A percentile compares a stretch with the other conserved stretches of the same genome.
Conservation (phyloP, 345 rosid genomes). For the Passiflora organensis region DNA sequence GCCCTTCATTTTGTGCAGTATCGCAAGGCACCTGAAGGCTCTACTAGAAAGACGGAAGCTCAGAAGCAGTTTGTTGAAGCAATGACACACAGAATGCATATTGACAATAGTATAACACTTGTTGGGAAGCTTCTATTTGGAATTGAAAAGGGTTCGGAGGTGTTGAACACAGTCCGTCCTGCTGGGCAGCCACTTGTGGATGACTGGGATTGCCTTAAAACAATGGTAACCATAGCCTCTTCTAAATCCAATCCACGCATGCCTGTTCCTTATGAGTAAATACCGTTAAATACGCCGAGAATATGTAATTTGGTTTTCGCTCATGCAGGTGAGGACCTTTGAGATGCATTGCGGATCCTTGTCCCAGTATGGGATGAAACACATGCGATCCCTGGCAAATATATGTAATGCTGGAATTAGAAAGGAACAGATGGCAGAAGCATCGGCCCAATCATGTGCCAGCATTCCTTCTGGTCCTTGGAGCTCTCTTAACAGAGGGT, state of each 20-base stretch:
- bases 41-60: slow-evolving; percentile 60
- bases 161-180: slow-evolving; percentile 52
- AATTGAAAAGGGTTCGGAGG: slow-evolving; percentile 55
- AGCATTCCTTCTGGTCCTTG: slow-evolving; percentile 59
- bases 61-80: slow-evolving; percentile 83
- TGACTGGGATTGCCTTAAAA: slow-evolving; percentile 90
- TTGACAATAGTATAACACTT: slow-evolving; percentile 72
- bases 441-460: slow-evolving; percentile 83
- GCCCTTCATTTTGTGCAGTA: slow-evolving; percentile 39
- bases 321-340: neutral
- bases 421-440: slow-evolving; percentile 63
- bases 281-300: neutral
- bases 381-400: slow-evolving; percentile 89
- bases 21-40: slow-evolving; percentile 90
- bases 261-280: neutral
- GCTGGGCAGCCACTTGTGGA: slow-evolving; percentile 88
- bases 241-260: neutral
- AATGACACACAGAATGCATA: slow-evolving; percentile 84
- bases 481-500: slow-evolving; percentile 80
- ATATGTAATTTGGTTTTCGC: neutral
- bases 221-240: slow-evolving; percentile 39
- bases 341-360: slow-evolving; percentile 86
- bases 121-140: slow-evolving; percentile 86
- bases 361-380: slow-evolving; percentile 93
- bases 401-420: slow-evolving; percentile 79